Percentiles rank a stretch among this genome's conserved stretches.
These are phyloP conservation scores for Debaryomycetaceae sp. DNA, from an alignment of 1,139 yeast species.

Conservation along the genomic window DNA sequence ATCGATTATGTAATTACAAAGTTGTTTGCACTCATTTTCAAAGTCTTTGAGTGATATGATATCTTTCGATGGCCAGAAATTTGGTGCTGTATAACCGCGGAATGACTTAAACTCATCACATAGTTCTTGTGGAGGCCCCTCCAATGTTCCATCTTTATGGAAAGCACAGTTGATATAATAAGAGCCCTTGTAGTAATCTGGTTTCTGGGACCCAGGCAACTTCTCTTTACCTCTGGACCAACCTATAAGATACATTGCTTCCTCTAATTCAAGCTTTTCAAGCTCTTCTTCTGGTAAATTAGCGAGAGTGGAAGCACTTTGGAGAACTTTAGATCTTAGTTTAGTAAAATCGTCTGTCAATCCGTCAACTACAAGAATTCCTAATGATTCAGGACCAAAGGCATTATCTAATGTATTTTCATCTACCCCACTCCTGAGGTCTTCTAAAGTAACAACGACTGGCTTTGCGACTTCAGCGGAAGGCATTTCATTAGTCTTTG, in stretches of 20 bases:
- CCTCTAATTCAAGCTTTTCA: slow-evolving; percentile 42
- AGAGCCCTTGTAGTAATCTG: slow-evolving; percentile 57
- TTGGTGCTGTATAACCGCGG: slow-evolving; percentile 47
- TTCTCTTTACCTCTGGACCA: slow-evolving; percentile 67
- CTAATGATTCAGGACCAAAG: slow-evolving; percentile 58
- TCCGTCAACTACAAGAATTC: slow-evolving; percentile 46
- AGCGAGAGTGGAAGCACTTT: slow-evolving; percentile 46
- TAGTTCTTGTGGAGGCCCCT: slow-evolving; percentile 42
- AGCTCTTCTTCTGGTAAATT: slow-evolving; percentile 34
- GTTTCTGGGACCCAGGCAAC: slow-evolving; percentile 33
- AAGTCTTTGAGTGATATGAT: slow-evolving; percentile 23
- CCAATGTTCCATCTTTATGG: slow-evolving; percentile 38
- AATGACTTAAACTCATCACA: slow-evolving; percentile 28
- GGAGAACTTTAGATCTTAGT: slow-evolving; percentile 43
- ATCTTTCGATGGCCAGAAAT: slow-evolving; percentile 49
- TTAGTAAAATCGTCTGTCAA: slow-evolving; percentile 37
- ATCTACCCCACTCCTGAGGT: slow-evolving; percentile 31
- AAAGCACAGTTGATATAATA: slow-evolving; percentile 61
- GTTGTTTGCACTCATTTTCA: slow-evolving; percentile 32
- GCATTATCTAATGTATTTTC: slow-evolving; percentile 37
- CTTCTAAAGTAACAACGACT: slow-evolving; percentile 31
- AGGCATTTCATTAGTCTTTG: too few species aligned
- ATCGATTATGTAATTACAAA: slow-evolving; percentile 47
- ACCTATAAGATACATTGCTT: slow-evolving; percentile 52
- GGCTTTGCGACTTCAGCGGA: slow-evolving; percentile 11